These are phyloP conservation scores for Venturia effusa DNA, from an alignment of 2,329 filamentous ascomycete species.

Conservation along the genomic window DNA sequence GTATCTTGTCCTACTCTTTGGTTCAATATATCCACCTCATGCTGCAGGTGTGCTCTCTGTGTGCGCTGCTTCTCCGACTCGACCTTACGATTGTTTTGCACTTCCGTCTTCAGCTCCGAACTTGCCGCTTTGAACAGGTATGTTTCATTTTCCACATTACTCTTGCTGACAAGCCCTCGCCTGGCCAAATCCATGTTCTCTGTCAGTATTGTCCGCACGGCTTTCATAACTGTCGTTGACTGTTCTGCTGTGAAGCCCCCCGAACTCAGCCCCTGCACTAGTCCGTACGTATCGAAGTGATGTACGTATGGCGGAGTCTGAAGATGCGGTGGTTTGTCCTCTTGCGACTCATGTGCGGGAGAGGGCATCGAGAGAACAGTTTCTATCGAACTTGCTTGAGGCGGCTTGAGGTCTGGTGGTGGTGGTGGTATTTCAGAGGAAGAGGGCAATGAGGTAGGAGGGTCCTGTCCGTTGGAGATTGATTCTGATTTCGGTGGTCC, in stretches of 20 bases:
- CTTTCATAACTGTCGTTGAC: conserved; percentile 84
- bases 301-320: conserved; percentile 74
- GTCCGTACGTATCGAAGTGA: conserved; percentile 88
- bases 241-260: conserved; percentile 65
- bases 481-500: neutral
- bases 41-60: conserved; percentile 76
- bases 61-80: conserved; percentile 74
- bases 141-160: conserved; percentile 85
- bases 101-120: conserved; percentile 79
- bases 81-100: conserved; percentile 64
- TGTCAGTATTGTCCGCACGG: conserved; percentile 64
- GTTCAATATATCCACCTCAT: conserved; percentile 85
- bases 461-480: neutral
- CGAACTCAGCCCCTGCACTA: conserved; percentile 67
- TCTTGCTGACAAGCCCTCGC: conserved; percentile 73
- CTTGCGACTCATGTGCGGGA: conserved; percentile 21
- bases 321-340: conserved; percentile 53
- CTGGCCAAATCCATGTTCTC: conserved; percentile 74
- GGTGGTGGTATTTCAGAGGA: conserved; percentile 10
- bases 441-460: neutral
- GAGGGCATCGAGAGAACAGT: conserved; percentile 32
- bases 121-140: conserved; percentile 93
- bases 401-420: conserved; percentile 8
- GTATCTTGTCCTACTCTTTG: conserved; percentile 81
- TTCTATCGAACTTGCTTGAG: conserved; percentile 26